Conservation (phyloP, 129 eudicot species). For the Tagetes erecta region DNA sequence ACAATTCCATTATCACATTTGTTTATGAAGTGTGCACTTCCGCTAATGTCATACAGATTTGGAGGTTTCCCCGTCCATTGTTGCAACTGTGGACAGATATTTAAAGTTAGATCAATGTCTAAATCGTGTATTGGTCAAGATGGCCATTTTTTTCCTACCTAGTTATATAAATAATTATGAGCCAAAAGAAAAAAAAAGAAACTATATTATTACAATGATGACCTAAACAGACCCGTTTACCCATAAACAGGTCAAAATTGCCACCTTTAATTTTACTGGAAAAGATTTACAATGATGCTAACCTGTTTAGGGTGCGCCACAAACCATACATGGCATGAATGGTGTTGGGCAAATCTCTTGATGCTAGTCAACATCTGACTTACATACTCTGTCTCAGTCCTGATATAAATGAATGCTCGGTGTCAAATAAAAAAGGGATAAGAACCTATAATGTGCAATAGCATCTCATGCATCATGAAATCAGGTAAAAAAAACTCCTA, state of each 20-base stretch:
- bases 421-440: background rate
- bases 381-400: slow-evolving; percentile 98
- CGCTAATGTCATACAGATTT: slow-evolving; percentile 90
- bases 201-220: background rate
- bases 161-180: background rate
- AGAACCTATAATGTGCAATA: background rate
- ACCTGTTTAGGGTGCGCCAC: slow-evolving; percentile 99
- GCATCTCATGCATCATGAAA: background rate
- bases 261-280: background rate
- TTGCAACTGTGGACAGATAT: slow-evolving; percentile 57
- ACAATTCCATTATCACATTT: slow-evolving; percentile 98
- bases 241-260: background rate
- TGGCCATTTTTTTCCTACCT: background rate
- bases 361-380: slow-evolving; percentile 89
- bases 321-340: slow-evolving; percentile 98
- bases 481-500: background rate
- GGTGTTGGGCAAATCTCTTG: slow-evolving; percentile 95
- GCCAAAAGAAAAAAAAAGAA: background rate
- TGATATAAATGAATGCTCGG: slow-evolving; percentile 29
- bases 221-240: background rate
- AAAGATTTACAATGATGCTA: slow-evolving; percentile 18
- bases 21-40: slow-evolving; percentile 98
- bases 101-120: background rate
- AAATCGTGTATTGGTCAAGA: background rate
- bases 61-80: slow-evolving; percentile 89